Percentiles rank a stretch among this genome's conserved stretches.
Evolutionary conservation across 1,284 basidiomycete species (phyloP).

Genomic region (Leccinum fallax): DNA sequence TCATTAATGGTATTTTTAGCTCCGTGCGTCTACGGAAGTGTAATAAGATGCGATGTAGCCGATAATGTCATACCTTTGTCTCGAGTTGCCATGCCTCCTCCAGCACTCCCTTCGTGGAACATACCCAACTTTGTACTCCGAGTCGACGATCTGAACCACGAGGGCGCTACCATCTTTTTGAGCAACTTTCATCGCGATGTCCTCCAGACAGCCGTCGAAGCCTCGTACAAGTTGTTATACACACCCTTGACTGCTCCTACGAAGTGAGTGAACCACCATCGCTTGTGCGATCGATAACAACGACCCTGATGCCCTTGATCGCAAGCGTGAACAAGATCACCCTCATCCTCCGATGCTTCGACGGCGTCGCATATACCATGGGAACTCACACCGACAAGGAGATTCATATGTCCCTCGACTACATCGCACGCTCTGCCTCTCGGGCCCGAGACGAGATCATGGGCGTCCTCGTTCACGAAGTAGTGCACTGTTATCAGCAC

Average conservation of each 20-base stretch:
- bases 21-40: conserved; percentile 3
- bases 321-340: conserved; percentile 54
- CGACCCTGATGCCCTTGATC: conserved; percentile 5
- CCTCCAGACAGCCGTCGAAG: conserved; percentile 53
- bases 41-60: conserved; percentile 6
- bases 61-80: not conserved
- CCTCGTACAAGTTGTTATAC: conserved; percentile 62
- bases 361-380: conserved; percentile 65
- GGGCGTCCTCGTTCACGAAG: conserved; percentile 67
- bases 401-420: conserved; percentile 68
- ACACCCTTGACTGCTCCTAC: conserved; percentile 56
- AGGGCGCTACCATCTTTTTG: conserved; percentile 61
- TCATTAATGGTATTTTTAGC: conserved; percentile 14
- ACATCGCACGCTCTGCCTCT: conserved; percentile 48
- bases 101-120: conserved; percentile 44
- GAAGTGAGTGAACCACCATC: conserved; percentile 44
- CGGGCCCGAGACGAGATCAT: conserved; percentile 60
- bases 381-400: conserved; percentile 62
- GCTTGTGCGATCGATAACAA: not conserved
- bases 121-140: conserved; percentile 58
- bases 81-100: conserved; percentile 30
- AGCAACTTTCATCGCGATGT: conserved; percentile 47
- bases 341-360: conserved; percentile 63
- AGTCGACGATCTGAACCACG: conserved; percentile 60
- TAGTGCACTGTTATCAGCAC: conserved; percentile 76